Evolutionary conservation across 352 stramenopile species (phyloP), one percentile per base, ranked within the genome.

Genomic region (Pythium brassicae): DNA sequence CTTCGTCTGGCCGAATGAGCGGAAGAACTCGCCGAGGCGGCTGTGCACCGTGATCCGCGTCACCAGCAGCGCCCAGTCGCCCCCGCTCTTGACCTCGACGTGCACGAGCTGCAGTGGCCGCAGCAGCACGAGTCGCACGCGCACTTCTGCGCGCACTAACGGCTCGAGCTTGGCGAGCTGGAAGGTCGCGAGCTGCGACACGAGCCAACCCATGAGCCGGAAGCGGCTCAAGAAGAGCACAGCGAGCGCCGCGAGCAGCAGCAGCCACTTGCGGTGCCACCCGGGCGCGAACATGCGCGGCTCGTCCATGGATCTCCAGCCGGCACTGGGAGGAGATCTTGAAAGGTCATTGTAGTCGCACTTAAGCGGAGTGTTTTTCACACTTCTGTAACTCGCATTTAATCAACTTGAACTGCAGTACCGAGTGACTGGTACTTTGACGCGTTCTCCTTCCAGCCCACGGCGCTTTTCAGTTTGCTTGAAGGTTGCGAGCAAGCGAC

Each of bases 1-100:
- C 49, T 87, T 88, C n/a, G 77, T 76, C 51, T 86, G 78, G 9
- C 77, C 76, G 55, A 89, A 91, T 23, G 78, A 91, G 46, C 75
- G 74, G 43, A 91, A 86, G 50, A 89, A 91, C 23, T 73, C 76
- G 39, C 69, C 69, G 15, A 91, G 66, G 27, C 75, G 69, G 39
- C 60, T 86, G 57, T 71, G 61, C 9, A 87, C 55, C 25, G 69
- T 66, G 25, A 91, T 65, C 39, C 63, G 69, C 3, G 78, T 72
- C 25, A 83, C 72, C 29, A 75, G 57, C 12, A 87, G 8, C 26
- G 68, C 67, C 66, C 74, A 87, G 20, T 72, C 50, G 27, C 25
- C 34, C 32, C 48, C 62, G 19, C 63, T 61, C 14, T 27, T 20
- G 27, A 91, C 35, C 20, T 85, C 67, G 2, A 87, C 66, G 53